phyloP scores from a whole-genome alignment of 73 alveolate genomes.

The Paramecium sonneborni region DNA sequence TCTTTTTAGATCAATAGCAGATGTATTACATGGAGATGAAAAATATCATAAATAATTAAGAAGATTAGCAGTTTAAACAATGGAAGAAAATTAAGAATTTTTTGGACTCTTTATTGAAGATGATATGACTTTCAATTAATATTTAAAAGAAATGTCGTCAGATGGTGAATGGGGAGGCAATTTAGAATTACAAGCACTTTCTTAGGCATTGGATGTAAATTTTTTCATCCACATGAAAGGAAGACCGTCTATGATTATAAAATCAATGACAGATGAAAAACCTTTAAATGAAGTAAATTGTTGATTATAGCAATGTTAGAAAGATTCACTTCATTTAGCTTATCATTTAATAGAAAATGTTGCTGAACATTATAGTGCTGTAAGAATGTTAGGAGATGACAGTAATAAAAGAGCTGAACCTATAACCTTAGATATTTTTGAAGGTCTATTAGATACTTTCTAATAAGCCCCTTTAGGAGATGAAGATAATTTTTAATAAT shows the following conservation, averaged over 20 bases:
- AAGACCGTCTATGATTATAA: slow-evolving; percentile 49
- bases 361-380: slow-evolving; percentile 68
- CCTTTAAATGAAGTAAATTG: neutral
- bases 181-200: slow-evolving; percentile 92
- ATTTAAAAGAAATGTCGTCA: slow-evolving; percentile 80
- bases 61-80: slow-evolving; percentile 89
- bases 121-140: slow-evolving; percentile 86
- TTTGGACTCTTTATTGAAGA: slow-evolving; percentile 91
- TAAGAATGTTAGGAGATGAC: slow-evolving; percentile 66
- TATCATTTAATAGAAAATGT: slow-evolving; percentile 59
- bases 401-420: slow-evolving; percentile 31
- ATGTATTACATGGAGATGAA: slow-evolving; percentile 93
- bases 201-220: slow-evolving; percentile 69
- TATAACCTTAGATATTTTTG: slow-evolving; percentile 45
- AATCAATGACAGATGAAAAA: slow-evolving; percentile 32
- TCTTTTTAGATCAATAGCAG: slow-evolving; percentile 95
- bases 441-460: slow-evolving; percentile 34
- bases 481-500: neutral
- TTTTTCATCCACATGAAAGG: slow-evolving; percentile 67
- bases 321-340: slow-evolving; percentile 59
- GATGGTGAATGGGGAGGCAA: slow-evolving; percentile 99
- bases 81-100: slow-evolving; percentile 88
- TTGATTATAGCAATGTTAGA: neutral
- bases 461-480: slow-evolving; percentile 23
- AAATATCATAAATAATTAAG: slow-evolving; percentile 83